These are phyloP conservation scores for Phragmites australis DNA, from an alignment of 176 grass and related monocot genomes.

Conservation along the genomic window DNA sequence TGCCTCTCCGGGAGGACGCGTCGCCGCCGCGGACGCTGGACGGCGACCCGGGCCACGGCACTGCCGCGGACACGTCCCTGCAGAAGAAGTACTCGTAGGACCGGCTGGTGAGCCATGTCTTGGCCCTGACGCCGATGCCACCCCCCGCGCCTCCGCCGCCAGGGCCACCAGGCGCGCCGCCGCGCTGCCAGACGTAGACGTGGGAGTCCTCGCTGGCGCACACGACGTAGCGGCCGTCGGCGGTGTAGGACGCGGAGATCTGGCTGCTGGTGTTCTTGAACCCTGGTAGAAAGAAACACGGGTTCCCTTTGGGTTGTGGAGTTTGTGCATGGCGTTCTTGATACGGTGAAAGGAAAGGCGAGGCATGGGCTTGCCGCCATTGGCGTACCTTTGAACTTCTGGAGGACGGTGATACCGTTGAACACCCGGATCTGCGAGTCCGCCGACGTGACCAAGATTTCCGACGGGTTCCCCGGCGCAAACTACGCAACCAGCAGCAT, in stretches of 20 bases:
- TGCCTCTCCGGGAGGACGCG: not conserved
- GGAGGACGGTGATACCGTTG: slow-evolving; percentile 77
- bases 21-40: slow-evolving; percentile 24
- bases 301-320: slow-evolving; percentile 46
- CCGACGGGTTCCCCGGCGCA: slow-evolving; percentile 79
- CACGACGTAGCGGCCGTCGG: slow-evolving; percentile 71
- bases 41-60: slow-evolving; percentile 69
- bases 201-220: slow-evolving; percentile 90
- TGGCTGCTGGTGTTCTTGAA: slow-evolving; percentile 98
- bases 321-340: slow-evolving; percentile 14
- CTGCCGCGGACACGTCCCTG: slow-evolving; percentile 75
- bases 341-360: not conserved
- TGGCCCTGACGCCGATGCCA: slow-evolving; percentile 45
- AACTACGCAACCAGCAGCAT: slow-evolving; percentile 38
- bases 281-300: slow-evolving; percentile 59
- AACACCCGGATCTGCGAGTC: slow-evolving; percentile 95
- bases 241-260: slow-evolving; percentile 77
- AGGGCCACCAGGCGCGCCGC: not conserved
- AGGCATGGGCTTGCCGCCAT: not conserved
- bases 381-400: slow-evolving; percentile 83
- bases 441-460: slow-evolving; percentile 85
- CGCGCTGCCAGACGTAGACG: slow-evolving; percentile 85
- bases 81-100: slow-evolving; percentile 92
- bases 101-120: slow-evolving; percentile 65
- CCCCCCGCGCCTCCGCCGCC: not conserved